Base-by-base conservation (phyloP, 2,329 filamentous ascomycete species). In the Alternaria hordeiaustralica region DNA sequence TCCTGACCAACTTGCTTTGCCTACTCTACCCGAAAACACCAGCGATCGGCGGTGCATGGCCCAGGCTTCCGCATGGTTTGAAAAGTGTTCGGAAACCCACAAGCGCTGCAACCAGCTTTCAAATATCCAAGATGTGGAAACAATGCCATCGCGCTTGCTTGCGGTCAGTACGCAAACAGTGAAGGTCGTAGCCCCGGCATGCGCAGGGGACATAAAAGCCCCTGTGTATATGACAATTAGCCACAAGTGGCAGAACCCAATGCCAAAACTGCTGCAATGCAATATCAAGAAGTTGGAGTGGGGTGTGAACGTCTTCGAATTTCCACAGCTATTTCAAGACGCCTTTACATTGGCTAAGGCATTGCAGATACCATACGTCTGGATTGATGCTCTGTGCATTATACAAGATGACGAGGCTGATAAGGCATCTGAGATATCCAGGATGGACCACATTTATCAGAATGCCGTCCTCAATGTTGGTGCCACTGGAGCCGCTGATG, bases 201-300 rank as follows among this genome's bases (percentile, higher is more conserved):
- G 21, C 21, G 21, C 21, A 21, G 21, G 0, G 13, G 3, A 8
- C 6, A 4, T 4, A 15, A 9, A 36, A 0, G 33, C 0, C 13
- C 33, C 13, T 1, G 13, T 36, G 3, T 36, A 36, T 5, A n/a
- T 36, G 13, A 36, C 33, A 0, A 2, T 36, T 9, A 36, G 33
- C 7, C 33, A 36, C 13, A 36, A n/a, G 4, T 36, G 33, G 33
- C 33, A 4, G 7, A 9, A 0, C 3, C 13, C 2, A n/a, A 36
- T 36, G 33, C 33, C 33, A 0, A 36, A 36, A 2, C 15, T 36
- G 15, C 33, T 36, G 33, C 33, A 1, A 4, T n/a, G 33, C 3
- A 36, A 36, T 36, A 0, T n/a, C 33, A n/a, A 36, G 33, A 9
- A n/a, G 33, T n/a, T 36, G 0, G 33, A 36, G 7, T 0, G 7